A percentile compares a stretch with the other conserved stretches of the same genome.
Conservation (phyloP, 768 basidiomycete genomes). For the Hericium alpestre region DNA sequence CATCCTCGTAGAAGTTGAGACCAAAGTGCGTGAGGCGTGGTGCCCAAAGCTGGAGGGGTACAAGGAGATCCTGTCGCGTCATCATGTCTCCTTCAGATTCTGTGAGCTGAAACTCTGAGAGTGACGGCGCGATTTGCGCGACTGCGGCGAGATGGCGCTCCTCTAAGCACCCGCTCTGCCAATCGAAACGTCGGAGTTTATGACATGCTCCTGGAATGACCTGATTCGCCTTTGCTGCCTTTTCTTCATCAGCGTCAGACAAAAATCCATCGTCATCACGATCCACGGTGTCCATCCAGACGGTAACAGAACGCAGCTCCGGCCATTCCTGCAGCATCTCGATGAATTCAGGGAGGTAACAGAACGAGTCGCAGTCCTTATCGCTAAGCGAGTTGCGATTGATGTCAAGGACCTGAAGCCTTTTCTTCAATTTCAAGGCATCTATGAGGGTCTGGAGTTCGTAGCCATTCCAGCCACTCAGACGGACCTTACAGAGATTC, state of each 20-base stretch:
- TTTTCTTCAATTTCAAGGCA: not conserved
- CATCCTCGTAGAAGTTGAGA: not conserved
- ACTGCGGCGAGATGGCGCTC: not conserved
- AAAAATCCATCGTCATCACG: too few species aligned
- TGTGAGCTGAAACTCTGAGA: not conserved
- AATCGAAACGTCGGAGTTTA: not conserved
- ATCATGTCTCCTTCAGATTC: too few species aligned
- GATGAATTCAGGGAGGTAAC: not conserved
- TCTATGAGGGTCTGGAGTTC: not conserved
- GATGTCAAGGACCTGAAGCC: not conserved
- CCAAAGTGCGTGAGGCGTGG: not conserved
- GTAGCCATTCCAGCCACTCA: not conserved
- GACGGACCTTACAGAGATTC: not conserved
- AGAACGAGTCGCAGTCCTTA: not conserved
- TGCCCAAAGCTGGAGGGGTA: not conserved
- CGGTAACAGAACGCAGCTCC: not conserved
- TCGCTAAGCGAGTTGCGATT: not conserved
- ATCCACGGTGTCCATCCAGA: too few species aligned
- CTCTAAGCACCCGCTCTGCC: too few species aligned
- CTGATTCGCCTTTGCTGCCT: too few species aligned
- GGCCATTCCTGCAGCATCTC: not conserved
- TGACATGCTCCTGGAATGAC: not conserved
- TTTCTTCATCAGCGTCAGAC: too few species aligned
- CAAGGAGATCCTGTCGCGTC: not conserved
- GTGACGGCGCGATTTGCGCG: not conserved